phyloP scores from a whole-genome alignment of 75 land plant species.

The Cupressus sempervirens region DNA sequence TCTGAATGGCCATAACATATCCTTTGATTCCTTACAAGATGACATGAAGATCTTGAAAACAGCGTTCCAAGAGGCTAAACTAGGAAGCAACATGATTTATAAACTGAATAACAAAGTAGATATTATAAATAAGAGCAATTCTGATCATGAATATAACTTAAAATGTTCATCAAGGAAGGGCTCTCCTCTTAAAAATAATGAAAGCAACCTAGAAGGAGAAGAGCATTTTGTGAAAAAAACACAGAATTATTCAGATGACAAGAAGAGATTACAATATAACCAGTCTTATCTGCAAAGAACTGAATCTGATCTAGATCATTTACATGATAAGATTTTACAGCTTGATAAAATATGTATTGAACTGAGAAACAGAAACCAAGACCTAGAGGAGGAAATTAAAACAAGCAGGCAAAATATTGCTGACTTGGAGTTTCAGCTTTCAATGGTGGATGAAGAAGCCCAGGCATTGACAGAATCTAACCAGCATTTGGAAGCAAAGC shows the following conservation, averaged over 20 bases:
- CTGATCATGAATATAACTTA: conserved; percentile 3
- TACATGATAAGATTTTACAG: conserved; percentile 5
- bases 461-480: conserved; percentile 15
- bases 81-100: conserved; percentile 8
- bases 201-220: neutral
- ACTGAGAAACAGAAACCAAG: conserved; percentile 17
- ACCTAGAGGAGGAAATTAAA: conserved; percentile 25
- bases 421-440: conserved; percentile 25
- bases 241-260: neutral
- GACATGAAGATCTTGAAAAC: conserved; percentile 13
- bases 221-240: neutral
- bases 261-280: conserved; percentile 6
- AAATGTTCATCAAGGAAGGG: neutral
- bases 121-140: conserved; percentile 4
- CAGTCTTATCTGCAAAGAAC: conserved; percentile 6
- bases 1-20: neutral
- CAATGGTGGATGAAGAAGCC: conserved; percentile 15
- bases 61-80: conserved; percentile 16
- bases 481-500: conserved; percentile 15
- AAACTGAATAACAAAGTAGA: conserved; percentile 20
- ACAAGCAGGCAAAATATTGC: conserved; percentile 13
- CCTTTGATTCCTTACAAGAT: conserved; percentile 1
- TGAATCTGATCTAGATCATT: conserved; percentile 3
- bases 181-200: neutral
- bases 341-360: conserved; percentile 18